Evolutionary conservation across 805 yeast genomes (phyloP).

Genomic region (Sporopachydermia quercuum): DNA sequence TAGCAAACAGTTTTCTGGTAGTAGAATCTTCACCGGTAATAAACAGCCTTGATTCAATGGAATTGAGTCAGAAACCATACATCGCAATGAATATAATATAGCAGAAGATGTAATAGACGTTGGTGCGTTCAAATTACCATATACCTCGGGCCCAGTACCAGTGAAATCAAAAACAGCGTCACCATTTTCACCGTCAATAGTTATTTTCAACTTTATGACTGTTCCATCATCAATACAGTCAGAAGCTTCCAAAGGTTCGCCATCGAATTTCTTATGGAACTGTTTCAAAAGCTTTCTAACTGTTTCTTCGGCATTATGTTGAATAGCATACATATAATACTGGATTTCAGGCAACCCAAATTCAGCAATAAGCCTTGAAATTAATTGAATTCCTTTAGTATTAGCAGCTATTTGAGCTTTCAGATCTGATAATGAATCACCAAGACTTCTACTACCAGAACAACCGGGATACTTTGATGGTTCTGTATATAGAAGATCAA

Average conservation of each 20-base stretch:
- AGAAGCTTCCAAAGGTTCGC: slow-evolving; percentile 28
- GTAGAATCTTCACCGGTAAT: slow-evolving; percentile 52
- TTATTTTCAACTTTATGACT: slow-evolving; percentile 38
- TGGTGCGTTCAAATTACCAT: slow-evolving; percentile 89
- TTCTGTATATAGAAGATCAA: slow-evolving; percentile 43
- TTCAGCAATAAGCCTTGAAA: slow-evolving; percentile 45
- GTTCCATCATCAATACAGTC: slow-evolving; percentile 81
- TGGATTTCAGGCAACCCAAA: slow-evolving; percentile 44
- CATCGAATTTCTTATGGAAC: slow-evolving; percentile 9
- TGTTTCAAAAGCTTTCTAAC: slow-evolving; percentile 41
- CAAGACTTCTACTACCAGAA: slow-evolving; percentile 73
- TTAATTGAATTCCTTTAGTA: slow-evolving; percentile 62
- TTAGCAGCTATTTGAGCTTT: slow-evolving; percentile 86
- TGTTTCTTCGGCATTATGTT: slow-evolving; percentile 60
- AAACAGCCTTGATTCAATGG: slow-evolving; percentile 93
- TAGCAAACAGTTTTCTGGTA: slow-evolving; percentile 49
- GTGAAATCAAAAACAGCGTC: slow-evolving; percentile 67
- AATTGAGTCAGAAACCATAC: slow-evolving; percentile 72
- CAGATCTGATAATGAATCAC: slow-evolving; percentile 72
- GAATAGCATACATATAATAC: slow-evolving; percentile 71
- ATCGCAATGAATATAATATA: slow-evolving; percentile 71
- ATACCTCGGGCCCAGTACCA: slow-evolving; percentile 77
- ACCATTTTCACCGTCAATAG: slow-evolving; percentile 33
- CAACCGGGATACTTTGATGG: slow-evolving; percentile 81
- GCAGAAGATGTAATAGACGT: slow-evolving; percentile 83